Evolutionary conservation across 768 basidiomycete genomes (phyloP), one percentile per base, ranked within the genome.

Genomic region (Baorangia bicolor): DNA sequence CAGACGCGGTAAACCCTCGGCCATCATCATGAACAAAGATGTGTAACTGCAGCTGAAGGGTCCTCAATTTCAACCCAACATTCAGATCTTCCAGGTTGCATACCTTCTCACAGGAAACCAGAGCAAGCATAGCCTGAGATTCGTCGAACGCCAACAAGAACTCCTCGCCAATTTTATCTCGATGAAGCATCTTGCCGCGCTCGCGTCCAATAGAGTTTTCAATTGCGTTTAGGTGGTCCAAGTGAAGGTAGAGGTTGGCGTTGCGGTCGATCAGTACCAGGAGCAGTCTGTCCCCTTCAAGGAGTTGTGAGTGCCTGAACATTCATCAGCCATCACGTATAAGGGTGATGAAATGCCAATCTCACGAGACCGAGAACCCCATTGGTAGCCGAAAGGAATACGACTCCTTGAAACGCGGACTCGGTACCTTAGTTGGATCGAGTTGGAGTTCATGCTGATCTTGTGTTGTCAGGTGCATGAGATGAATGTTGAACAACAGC

Each of bases 131-230:
- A 3, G 78, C 73, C 56, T 75, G 78, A 5, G 71, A 67, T 60
- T 85, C 84, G 48, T 85, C 82, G 51, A 77, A 83, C 0, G 83
- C 74, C 14, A 84, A 51, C 12, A 81, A 39, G 44, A 75, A 71
- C 11, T 77, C 70, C 23, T 77, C 69, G 0, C 80, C 82, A 21
- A 83, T 73, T 58, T 79, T 82, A 46, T 78, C 76, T 13, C 73
- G 73, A 55, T 74, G 69, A 16, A 84, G 60, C 8, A 51, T 45
- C 52, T 76, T 77, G 41, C 73, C 68, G 9, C 54, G 51, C 9
- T 68, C 65, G 20, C 63, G 61, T 7, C 59, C 52, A 9, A 82
- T 61, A 1, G 78, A 74, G 34, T 62, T 56, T 10, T 73, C 69
- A 3, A 84, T 68, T 13, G 33, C 57, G 9, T 58, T 53, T 0